A percentile compares a stretch with the other conserved stretches of the same genome.
phyloP scores from a whole-genome alignment of 192 early-diverging fungal species.

The Umbelopsis ramanniana region DNA sequence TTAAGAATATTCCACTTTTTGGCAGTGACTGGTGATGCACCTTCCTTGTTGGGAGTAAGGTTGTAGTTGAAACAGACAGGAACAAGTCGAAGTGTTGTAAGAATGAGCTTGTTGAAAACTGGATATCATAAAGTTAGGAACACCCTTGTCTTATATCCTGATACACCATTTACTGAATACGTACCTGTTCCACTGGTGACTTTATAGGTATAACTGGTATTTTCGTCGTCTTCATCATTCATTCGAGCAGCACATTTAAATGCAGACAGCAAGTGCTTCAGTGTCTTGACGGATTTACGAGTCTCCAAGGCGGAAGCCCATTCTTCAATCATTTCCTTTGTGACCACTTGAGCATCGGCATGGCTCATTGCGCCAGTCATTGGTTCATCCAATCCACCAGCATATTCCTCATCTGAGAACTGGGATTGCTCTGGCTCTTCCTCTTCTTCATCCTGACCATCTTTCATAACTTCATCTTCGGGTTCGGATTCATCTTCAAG shows the following conservation, averaged over 20 bases:
- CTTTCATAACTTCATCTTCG: constrained; percentile 19
- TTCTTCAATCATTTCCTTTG: constrained; percentile 69
- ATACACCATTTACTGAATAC: background rate
- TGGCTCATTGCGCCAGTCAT: background rate
- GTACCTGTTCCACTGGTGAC: constrained; percentile 62
- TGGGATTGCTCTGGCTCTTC: constrained; percentile 27
- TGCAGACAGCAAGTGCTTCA: constrained; percentile 80
- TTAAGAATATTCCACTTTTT: constrained; percentile 76
- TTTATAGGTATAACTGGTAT: constrained; percentile 62
- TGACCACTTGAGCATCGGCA: constrained; percentile 55
- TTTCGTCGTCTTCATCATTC: constrained; percentile 66
- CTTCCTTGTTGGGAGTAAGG: constrained; percentile 43
- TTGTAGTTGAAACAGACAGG: constrained; percentile 75
- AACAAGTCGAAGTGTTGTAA: constrained; percentile 71
- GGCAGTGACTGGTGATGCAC: constrained; percentile 39
- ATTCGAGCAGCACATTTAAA: constrained; percentile 82
- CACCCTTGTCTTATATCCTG: constrained; percentile 2
- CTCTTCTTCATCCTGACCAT: background rate
- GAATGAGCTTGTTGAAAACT: constrained; percentile 84
- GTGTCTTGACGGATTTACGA: constrained; percentile 67
- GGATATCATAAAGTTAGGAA: constrained; percentile 21
- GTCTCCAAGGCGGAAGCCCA: constrained; percentile 71
- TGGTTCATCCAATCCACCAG: constrained; percentile 2
- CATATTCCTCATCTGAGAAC: constrained; percentile 15
- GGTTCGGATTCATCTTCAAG: constrained; percentile 51